phyloP scores from a whole-genome alignment of 352 stramenopile genomes.

The Pythium apleroticum region DNA sequence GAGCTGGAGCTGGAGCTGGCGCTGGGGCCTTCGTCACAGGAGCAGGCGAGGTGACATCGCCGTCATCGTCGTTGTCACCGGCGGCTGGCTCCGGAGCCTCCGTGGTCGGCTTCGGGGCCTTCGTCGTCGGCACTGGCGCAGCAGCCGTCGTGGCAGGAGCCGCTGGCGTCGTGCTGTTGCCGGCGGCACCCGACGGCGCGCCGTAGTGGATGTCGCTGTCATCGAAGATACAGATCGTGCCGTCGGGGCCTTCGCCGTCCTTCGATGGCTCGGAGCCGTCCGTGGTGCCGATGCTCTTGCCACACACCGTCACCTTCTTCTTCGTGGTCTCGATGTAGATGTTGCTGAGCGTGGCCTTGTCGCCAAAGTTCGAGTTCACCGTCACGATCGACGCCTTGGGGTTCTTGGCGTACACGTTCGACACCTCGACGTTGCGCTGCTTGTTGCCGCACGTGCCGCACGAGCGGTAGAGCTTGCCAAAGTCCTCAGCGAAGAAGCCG shows the following conservation, averaged over 20 bases:
- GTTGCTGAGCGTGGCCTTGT: slow-evolving; percentile 31
- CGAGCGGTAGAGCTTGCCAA: slow-evolving; percentile 49
- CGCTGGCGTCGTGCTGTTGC: background rate
- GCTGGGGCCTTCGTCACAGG: too few relatives aligned
- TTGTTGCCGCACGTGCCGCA: slow-evolving; percentile 40
- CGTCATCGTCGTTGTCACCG: background rate
- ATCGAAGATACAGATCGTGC: slow-evolving; percentile 9
- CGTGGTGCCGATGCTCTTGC: slow-evolving; percentile 5
- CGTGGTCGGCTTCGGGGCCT: background rate
- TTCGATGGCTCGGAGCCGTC: slow-evolving; percentile 20
- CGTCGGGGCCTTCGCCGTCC: slow-evolving; percentile 15
- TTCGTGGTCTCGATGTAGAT: slow-evolving; percentile 29
- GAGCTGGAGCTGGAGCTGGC: too few relatives aligned
- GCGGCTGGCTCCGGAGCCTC: background rate
- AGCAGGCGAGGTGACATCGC: too few relatives aligned
- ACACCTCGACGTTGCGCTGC: slow-evolving; percentile 37
- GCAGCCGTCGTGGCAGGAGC: too few relatives aligned
- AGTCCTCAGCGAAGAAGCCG: slow-evolving; percentile 44
- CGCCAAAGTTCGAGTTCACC: slow-evolving; percentile 43
- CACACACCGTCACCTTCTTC: slow-evolving; percentile 24
- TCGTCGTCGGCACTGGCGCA: too few relatives aligned
- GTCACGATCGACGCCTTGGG: slow-evolving; percentile 45
- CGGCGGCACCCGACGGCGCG: background rate
- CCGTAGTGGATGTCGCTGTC: slow-evolving; percentile 40
- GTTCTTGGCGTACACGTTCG: slow-evolving; percentile 45